These are phyloP conservation scores for Ogataea polymorpha DNA, from an alignment of 805 yeast species.

Conservation along the genomic window DNA sequence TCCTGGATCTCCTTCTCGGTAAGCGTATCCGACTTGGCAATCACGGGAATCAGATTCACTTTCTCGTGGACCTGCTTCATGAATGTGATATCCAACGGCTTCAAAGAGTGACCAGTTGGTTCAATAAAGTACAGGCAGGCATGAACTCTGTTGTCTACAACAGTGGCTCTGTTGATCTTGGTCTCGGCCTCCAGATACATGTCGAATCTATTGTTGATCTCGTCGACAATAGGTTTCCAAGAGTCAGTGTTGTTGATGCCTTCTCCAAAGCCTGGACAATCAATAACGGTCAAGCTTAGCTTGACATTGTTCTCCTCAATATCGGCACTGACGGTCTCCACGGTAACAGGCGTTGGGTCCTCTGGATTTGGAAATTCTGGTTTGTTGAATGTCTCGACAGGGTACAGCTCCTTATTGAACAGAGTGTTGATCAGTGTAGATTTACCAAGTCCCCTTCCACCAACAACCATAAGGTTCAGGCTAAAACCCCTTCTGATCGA, in stretches of 20 bases:
- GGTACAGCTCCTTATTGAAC: slow-evolving; percentile 65
- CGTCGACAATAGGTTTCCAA: slow-evolving; percentile 91
- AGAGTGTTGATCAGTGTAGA: slow-evolving; percentile 88
- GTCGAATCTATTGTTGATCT: slow-evolving; percentile 83
- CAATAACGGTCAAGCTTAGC: slow-evolving; percentile 77
- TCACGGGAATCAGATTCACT: slow-evolving; percentile 90
- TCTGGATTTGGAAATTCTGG: slow-evolving; percentile 42
- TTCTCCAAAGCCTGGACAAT: slow-evolving; percentile 94
- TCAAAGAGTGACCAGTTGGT: slow-evolving; percentile 94
- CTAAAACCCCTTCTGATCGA: slow-evolving; percentile 86
- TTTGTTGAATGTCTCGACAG: slow-evolving; percentile 23
- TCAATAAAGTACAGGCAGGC: slow-evolving; percentile 92
- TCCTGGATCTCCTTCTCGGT: slow-evolving; percentile 77
- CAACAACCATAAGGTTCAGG: slow-evolving; percentile 85
- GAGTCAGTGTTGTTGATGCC: slow-evolving; percentile 72
- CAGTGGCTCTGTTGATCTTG: slow-evolving; percentile 66
- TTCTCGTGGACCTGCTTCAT: slow-evolving; percentile 86
- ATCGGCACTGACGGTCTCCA: slow-evolving; percentile 61
- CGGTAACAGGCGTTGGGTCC: slow-evolving; percentile 45
- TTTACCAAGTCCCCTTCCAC: slow-evolving; percentile 91
- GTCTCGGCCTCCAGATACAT: slow-evolving; percentile 87
- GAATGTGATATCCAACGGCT: slow-evolving; percentile 82
- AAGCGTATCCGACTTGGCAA: slow-evolving; percentile 91
- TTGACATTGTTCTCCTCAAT: slow-evolving; percentile 94
- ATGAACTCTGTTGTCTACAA: slow-evolving; percentile 83